phyloP scores from a whole-genome alignment of 371 early-diverging fungal species.

The Neoconidiobolus thromboides region DNA sequence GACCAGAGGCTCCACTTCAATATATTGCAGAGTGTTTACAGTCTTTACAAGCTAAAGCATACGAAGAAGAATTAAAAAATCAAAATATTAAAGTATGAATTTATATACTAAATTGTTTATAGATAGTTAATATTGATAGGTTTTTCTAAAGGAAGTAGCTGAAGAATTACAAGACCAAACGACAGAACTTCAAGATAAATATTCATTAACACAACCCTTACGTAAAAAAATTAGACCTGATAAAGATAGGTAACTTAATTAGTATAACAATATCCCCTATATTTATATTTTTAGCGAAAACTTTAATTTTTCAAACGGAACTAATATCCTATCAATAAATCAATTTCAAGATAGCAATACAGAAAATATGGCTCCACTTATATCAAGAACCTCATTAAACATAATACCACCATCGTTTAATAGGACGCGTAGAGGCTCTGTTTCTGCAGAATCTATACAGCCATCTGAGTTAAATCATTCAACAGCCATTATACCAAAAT shows the following conservation, averaged over 20 bases:
- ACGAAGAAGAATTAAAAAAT: not conserved
- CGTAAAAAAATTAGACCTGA: not conserved
- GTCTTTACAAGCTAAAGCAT: not conserved
- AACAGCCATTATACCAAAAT: not conserved
- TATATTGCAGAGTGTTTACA: not conserved
- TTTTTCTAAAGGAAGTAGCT: not conserved
- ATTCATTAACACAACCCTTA: not conserved
- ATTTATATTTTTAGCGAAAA: not conserved
- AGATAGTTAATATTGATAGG: not conserved
- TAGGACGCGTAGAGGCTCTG: not conserved
- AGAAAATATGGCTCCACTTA: not conserved
- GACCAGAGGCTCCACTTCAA: no score
- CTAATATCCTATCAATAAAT: not conserved
- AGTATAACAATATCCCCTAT: not conserved
- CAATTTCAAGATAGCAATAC: not conserved
- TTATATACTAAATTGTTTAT: not conserved
- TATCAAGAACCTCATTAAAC: not conserved
- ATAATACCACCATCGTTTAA: not conserved
- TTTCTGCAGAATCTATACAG: conserved; percentile 4
- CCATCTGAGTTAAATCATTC: not conserved
- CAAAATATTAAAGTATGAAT: not conserved
- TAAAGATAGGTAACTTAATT: not conserved
- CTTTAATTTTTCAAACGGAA: not conserved
- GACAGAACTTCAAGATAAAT: not conserved
- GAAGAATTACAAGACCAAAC: not conserved